phyloP scores from a whole-genome alignment of 2,329 filamentous ascomycete genomes.

The Colletotrichum australisinense region DNA sequence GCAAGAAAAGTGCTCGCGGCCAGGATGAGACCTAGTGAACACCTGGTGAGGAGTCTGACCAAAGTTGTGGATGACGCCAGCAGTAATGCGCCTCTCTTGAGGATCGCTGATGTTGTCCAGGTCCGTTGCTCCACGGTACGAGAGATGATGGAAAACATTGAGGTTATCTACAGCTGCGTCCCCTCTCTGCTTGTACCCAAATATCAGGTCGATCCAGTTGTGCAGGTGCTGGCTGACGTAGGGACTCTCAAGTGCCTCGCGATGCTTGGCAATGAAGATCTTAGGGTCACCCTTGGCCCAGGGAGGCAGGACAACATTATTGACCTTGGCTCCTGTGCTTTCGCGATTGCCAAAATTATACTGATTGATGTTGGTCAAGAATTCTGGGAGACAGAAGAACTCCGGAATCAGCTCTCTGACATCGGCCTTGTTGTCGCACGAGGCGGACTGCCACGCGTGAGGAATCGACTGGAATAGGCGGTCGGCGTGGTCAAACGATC shows the following conservation, averaged over 20 bases:
- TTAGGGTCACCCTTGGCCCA: conserved; percentile 98
- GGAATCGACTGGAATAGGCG: conserved; percentile 93
- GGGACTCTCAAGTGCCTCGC: conserved; percentile 94
- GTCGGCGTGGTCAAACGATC: conserved; percentile 95
- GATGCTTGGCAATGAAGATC: conserved; percentile 94
- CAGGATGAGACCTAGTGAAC: conserved; percentile 83
- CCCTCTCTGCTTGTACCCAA: conserved; percentile 92
- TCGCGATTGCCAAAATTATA: conserved; percentile 95
- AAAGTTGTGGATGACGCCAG: conserved; percentile 98
- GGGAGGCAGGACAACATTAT: conserved; percentile 88
- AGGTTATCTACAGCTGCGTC: conserved; percentile 91
- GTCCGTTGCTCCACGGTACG: conserved; percentile 93
- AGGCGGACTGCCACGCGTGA: conserved; percentile 91
- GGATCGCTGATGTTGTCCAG: conserved; percentile 91
- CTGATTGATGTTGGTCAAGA: conserved; percentile 90
- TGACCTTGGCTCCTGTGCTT: conserved; percentile 81
- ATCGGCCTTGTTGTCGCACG: conserved; percentile 90
- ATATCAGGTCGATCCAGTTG: conserved; percentile 95
- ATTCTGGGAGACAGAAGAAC: conserved; percentile 97
- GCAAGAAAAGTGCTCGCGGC: conserved; percentile 75
- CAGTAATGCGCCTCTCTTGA: conserved; percentile 87
- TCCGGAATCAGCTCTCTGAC: conserved; percentile 95
- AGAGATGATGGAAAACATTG: conserved; percentile 96
- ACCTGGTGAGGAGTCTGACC: conserved; percentile 97
- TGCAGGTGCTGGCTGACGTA: conserved; percentile 92